Percentiles rank a stretch among this genome's conserved stretches.
These are phyloP conservation scores for Colletotrichum noveboracense DNA, from an alignment of 2,329 filamentous ascomycete species.

Conservation along the genomic window DNA sequence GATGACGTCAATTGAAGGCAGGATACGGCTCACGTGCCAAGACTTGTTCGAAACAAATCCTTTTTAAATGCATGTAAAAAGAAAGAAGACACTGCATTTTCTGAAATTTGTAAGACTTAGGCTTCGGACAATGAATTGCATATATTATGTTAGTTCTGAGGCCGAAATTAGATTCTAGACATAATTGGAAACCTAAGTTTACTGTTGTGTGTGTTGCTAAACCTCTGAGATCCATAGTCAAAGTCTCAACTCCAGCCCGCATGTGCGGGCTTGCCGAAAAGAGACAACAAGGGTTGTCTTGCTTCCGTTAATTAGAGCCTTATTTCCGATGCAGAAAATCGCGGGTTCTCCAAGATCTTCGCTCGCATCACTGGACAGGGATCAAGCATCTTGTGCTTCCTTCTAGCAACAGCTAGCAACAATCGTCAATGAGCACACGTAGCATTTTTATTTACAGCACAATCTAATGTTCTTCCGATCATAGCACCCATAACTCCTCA, in stretches of 20 bases:
- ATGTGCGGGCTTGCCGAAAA: background rate
- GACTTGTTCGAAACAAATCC: fast-evolving
- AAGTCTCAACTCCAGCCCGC: background rate
- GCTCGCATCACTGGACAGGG: background rate
- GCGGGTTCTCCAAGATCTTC: background rate
- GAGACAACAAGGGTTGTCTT: background rate
- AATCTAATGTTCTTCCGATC: background rate
- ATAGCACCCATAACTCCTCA: background rate
- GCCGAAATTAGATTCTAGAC: background rate
- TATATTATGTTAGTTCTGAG: fast-evolving
- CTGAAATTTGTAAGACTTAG: background rate
- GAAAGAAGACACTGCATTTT: background rate
- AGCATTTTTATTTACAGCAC: background rate
- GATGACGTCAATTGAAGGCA: background rate
- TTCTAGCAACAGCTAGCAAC: background rate
- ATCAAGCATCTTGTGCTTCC: background rate
- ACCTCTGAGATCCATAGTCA: background rate
- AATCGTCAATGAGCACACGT: background rate
- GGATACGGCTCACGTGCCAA: background rate
- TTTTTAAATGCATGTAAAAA: background rate
- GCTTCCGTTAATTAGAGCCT: too few relatives aligned
- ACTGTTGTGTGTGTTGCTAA: background rate
- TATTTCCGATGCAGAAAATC: background rate
- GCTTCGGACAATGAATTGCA: background rate
- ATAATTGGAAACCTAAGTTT: background rate